Conservation (phyloP, 345 rosid species). For the Populus simonii region DNA sequence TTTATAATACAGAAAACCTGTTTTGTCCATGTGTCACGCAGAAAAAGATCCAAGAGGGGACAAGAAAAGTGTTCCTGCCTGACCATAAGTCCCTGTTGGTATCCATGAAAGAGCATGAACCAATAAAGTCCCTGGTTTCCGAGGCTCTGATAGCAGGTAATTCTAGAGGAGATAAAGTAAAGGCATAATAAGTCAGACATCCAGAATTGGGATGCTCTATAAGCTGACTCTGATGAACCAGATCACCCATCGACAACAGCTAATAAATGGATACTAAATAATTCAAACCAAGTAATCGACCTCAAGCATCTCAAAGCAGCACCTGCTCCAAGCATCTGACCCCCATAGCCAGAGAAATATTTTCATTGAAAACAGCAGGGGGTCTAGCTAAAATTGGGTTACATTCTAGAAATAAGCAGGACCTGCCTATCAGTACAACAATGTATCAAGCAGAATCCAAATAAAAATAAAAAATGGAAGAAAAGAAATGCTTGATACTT, state of each 20-base stretch:
- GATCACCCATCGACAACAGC: not conserved
- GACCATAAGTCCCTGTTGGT: not conserved
- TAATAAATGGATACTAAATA: too few species aligned
- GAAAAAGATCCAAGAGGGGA: not conserved
- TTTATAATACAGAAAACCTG: not conserved
- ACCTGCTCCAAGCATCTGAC: not conserved
- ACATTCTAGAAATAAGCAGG: not conserved
- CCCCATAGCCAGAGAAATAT: not conserved
- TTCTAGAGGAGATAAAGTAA: not conserved
- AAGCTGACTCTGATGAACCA: not conserved
- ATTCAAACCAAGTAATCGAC: not conserved
- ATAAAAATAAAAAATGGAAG: not conserved
- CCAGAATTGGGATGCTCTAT: not conserved
- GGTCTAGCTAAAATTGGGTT: not conserved
- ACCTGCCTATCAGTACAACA: not conserved
- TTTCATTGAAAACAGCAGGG: not conserved
- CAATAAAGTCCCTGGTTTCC: not conserved
- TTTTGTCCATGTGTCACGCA: not conserved
- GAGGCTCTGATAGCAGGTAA: not conserved
- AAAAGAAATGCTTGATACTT: not conserved
- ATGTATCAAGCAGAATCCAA: not conserved
- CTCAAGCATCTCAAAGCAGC: not conserved
- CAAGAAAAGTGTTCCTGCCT: not conserved
- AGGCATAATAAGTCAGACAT: not conserved
- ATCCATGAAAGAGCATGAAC: not conserved